Percentiles rank a stretch among this genome's conserved stretches.
phyloP scores from a whole-genome alignment of 805 yeast species.

The Sugiyamaella americana region DNA sequence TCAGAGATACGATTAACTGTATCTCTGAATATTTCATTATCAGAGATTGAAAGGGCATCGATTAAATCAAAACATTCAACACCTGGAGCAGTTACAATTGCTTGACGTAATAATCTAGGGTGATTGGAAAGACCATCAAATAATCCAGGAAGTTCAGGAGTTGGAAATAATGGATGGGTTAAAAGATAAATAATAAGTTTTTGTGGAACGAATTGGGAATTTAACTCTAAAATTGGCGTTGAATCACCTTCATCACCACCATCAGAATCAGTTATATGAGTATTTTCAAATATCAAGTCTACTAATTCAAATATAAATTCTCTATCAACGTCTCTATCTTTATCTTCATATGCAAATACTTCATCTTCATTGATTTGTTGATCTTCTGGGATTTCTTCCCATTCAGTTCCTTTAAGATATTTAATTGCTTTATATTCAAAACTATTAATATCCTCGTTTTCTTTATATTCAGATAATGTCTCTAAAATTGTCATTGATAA shows the following conservation, averaged over 20 bases:
- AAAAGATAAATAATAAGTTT: constrained; percentile 62
- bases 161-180: constrained; percentile 84
- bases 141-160: constrained; percentile 47
- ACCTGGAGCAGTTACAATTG: constrained; percentile 71
- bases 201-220: constrained; percentile 39
- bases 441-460: constrained; percentile 28
- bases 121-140: constrained; percentile 46
- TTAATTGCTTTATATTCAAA: constrained; percentile 19
- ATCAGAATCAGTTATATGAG: not conserved
- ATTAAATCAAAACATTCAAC: constrained; percentile 60
- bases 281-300: constrained; percentile 27
- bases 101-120: constrained; percentile 71
- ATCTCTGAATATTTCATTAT: constrained; percentile 62
- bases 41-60: constrained; percentile 48
- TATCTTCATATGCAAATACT: constrained; percentile 18
- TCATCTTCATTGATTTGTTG: constrained; percentile 5
- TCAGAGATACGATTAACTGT: constrained; percentile 58
- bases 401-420: constrained; percentile 21
- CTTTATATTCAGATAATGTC: constrained; percentile 27
- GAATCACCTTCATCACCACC: not conserved
- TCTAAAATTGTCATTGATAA: constrained; percentile 20
- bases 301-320: constrained; percentile 22
- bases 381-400: constrained; percentile 15
- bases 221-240: constrained; percentile 2
- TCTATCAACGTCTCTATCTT: constrained; percentile 22